Conservation (phyloP, 2,329 filamentous ascomycete genomes). For the Hymenoscyphus salicellus region DNA sequence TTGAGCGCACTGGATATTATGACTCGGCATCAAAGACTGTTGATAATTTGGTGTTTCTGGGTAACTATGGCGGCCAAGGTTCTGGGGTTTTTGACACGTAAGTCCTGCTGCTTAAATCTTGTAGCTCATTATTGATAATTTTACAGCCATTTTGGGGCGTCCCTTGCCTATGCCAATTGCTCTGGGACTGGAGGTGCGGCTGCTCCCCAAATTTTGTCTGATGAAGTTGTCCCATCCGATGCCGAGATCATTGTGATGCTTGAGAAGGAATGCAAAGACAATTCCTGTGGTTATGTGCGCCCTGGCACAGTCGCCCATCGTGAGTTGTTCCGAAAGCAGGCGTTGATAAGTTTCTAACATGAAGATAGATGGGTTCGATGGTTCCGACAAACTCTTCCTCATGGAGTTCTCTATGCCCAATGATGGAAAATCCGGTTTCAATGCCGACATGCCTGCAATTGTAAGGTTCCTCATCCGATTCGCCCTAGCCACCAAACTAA, state of each 20-base stretch:
- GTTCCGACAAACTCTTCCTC: slow-evolving; percentile 69
- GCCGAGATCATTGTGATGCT: slow-evolving; percentile 52
- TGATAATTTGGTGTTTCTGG: slow-evolving; percentile 56
- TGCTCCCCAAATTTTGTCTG: slow-evolving; percentile 48
- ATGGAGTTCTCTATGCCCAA: slow-evolving; percentile 71
- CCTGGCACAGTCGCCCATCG: slow-evolving; percentile 50
- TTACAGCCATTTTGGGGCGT: slow-evolving; percentile 50
- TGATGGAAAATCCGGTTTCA: slow-evolving; percentile 50
- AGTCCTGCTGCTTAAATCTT: slow-evolving; percentile 13
- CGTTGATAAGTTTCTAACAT: slow-evolving; percentile 13
- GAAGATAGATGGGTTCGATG: slow-evolving; percentile 63
- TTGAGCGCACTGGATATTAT: slow-evolving; percentile 46
- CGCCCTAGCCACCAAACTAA: neutral
- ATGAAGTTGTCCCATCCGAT: slow-evolving; percentile 48
- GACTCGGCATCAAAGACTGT: slow-evolving; percentile 41
- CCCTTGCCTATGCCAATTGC: slow-evolving; percentile 52
- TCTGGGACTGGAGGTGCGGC: slow-evolving; percentile 46
- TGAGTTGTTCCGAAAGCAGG: slow-evolving; percentile 32
- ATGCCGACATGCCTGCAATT: slow-evolving; percentile 67
- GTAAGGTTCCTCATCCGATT: slow-evolving; percentile 9
- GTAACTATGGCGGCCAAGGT: slow-evolving; percentile 53
- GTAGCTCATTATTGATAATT: slow-evolving; percentile 9
- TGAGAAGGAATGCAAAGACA: slow-evolving; percentile 46
- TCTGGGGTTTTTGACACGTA: slow-evolving; percentile 55
- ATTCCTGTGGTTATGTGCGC: slow-evolving; percentile 47